Conservation (phyloP, 192 early-diverging fungal genomes). For the Rhizoclosmatium globosum region DNA sequence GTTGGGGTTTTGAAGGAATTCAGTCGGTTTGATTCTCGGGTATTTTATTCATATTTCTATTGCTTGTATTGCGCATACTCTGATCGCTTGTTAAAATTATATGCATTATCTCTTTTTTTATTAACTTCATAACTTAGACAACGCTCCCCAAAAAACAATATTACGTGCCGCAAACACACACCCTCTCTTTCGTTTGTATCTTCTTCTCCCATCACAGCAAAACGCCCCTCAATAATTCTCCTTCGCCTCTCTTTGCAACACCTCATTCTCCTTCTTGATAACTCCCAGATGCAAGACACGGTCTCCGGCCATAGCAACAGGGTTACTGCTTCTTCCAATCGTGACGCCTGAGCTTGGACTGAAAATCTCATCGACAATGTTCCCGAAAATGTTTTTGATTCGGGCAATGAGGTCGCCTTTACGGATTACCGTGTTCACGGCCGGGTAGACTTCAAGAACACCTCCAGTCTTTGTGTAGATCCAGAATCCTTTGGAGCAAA, state of each 20-base stretch:
- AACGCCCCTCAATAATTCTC: slow-evolving; percentile 56
- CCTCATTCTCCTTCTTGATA: slow-evolving; percentile 59
- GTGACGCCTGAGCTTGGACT: slow-evolving; percentile 78
- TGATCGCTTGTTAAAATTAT: too few species aligned
- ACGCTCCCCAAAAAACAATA: too few species aligned
- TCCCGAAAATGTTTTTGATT: slow-evolving; percentile 89
- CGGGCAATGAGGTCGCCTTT: slow-evolving; percentile 88
- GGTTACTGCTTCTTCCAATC: slow-evolving; percentile 84
- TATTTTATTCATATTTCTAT: too few species aligned
- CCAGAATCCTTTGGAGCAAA: slow-evolving; percentile 70
- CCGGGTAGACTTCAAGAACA: slow-evolving; percentile 84
- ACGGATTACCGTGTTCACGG: slow-evolving; percentile 80
- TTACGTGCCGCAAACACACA: not conserved
- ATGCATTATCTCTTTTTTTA: too few species aligned
- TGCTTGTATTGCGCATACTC: too few species aligned
- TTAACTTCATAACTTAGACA: too few species aligned
- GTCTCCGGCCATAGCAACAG: slow-evolving; percentile 87
- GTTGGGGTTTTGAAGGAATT: not conserved
- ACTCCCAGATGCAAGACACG: slow-evolving; percentile 89
- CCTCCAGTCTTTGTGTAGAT: slow-evolving; percentile 90
- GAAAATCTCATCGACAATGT: slow-evolving; percentile 84
- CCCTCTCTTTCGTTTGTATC: not conserved
- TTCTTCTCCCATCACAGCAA: not conserved
- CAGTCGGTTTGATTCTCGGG: not conserved
- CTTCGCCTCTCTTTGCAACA: slow-evolving; percentile 55